Evolutionary conservation across 306 rosid genomes (phyloP), one percentile per base, ranked within the genome.

Genomic region (Begonia fuchsioides): DNA sequence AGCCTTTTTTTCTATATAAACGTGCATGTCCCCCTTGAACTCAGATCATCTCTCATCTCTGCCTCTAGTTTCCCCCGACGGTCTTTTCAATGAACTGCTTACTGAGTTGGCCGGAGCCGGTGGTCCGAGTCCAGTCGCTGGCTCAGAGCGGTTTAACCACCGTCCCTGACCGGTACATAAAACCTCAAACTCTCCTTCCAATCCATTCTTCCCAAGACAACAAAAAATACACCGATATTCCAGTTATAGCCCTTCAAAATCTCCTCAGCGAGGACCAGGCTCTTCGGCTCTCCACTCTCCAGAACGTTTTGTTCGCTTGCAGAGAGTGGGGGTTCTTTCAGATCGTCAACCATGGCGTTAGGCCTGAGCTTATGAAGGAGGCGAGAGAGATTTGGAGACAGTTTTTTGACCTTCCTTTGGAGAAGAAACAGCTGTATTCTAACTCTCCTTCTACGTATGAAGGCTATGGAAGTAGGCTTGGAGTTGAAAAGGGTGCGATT

Each of bases 391-490:
- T 57, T 5, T 90, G 97, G 97, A 69, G 77, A 8, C 80, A 74
- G 72, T 90, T 90, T 55, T 90, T 90, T 38, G 47, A 55, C 49
- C 82, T 45, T 48, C 87, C 97, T 10, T 46, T 68, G 49, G 94
- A 81, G 51, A 49, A 39, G 68, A 90, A 90, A 70, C 83, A 84
- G 53, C 64, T 55, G 53, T 71, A 70, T 65, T 78, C 95, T 0
- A 90, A 90, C 44, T 68, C 82, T 3, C 97, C 97, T 2, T 17
- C 8, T 0, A 90, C 97, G 3, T 90, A 90, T 14, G 97, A 90
- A 62, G 97, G 97, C 12, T 90, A 84, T 56, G 97, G 97, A 0
- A 90, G 97, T 20, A 72, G 97, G 1, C 58, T 84, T 39, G 97
- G 97, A 1, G 78, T 90, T n/a, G 67, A 79, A 13, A 84, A 90